Conservation (phyloP, 352 stramenopile genomes). For the Albugo laibachii region DNA sequence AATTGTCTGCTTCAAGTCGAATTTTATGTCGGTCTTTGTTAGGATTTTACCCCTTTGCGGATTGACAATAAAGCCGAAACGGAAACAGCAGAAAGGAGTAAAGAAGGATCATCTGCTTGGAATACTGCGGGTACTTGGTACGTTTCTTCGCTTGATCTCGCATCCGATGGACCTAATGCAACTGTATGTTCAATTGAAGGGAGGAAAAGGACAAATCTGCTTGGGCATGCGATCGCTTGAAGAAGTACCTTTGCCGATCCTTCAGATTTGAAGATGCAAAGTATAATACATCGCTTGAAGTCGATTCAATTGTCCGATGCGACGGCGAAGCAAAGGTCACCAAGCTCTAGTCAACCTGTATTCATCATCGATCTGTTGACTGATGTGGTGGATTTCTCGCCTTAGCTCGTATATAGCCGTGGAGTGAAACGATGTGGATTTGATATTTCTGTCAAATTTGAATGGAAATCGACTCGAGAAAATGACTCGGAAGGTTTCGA, state of each 20-base stretch:
- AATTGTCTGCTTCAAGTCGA: background rate
- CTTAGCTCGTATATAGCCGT: conserved; percentile 40
- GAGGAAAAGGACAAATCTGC: conserved; percentile 68
- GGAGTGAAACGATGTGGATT: conserved; percentile 75
- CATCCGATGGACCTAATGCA: background rate
- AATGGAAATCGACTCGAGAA: conserved; percentile 22
- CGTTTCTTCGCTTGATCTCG: background rate
- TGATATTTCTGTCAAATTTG: conserved; percentile 67
- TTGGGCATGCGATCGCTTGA: conserved; percentile 51
- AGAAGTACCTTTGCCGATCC: conserved; percentile 35
- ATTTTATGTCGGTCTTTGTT: background rate
- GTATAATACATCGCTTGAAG: conserved; percentile 29
- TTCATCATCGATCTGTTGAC: background rate
- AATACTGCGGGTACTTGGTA: conserved; percentile 67
- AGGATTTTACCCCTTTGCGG: conserved; percentile 62
- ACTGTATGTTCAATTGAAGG: conserved; percentile 12
- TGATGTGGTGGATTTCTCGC: background rate
- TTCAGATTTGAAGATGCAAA: conserved; percentile 34
- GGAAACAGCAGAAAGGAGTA: conserved; percentile 1
- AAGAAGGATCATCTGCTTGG: conserved; percentile 41
- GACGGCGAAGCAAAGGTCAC: conserved; percentile 66
- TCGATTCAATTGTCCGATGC: conserved; percentile 37
- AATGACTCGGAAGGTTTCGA: conserved; percentile 20
- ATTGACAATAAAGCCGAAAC: conserved; percentile 21
- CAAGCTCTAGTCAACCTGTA: background rate